Evolutionary conservation across 2,329 filamentous ascomycete species (phyloP), one percentile per base, ranked within the genome.

Genomic region (Fonsecaea erecta): DNA sequence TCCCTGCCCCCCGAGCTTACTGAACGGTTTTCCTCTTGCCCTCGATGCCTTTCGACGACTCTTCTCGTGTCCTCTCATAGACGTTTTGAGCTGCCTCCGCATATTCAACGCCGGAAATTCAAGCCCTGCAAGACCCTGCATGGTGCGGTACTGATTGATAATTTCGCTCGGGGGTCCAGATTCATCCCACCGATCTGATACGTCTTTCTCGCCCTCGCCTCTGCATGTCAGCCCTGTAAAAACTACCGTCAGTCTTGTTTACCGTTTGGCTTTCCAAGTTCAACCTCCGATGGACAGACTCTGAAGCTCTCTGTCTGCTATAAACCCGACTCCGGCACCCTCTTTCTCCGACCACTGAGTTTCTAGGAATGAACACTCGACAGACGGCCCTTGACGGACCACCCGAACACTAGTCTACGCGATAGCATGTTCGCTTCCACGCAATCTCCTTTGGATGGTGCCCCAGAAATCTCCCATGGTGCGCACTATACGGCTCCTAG

Each of bases 391-490:
- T 18, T 51, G 21, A 61, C 48, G 51, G n/a, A 43, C 21, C 30
- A 26, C 21, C 5, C 18, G 34, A 30, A 34, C 21, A 12, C 30
- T 24, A 35, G 16, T 37, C 24, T 28, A 43, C 24, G 24, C 51
- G 21, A 43, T 53, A 64, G 55, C 18, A 67, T 67, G 64, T 63
- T 67, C 30, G 52, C 40, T 24, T 24, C 24, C 1, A 34, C 40
- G 11, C 43, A 57, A 46, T 6, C 54, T 32, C 37, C 32, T 52
- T 24, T 26, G 18, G 37, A 52, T 24, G 52, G 64, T 35, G 26
- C 60, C 7, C 61, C 53, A 46, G 54, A 54, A 28, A 54, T 61
- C 30, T 64, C 35, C 5, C 46, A 59, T 34, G 65, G 59, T 3
- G 46, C 65, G n/a, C 51, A 60, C 7, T 46, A 46, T 28, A 30